A percentile compares a stretch with the other conserved stretches of the same genome.
Conservation (phyloP, 164 flowering plant species). For the Piper longum region DNA sequence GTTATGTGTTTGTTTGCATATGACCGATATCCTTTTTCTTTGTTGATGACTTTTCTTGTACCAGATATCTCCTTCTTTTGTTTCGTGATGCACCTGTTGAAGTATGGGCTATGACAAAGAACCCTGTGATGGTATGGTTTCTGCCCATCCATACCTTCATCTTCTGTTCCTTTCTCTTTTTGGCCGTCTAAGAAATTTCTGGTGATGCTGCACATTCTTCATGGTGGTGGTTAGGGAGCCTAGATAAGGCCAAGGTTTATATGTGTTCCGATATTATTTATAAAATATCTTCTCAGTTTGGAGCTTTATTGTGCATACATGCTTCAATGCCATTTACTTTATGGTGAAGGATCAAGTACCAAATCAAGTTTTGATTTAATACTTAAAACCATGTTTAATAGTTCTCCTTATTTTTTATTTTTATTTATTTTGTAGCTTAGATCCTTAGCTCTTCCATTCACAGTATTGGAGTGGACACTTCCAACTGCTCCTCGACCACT, state of each 20-base stretch:
- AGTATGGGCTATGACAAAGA: slow-evolving; percentile 99
- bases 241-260: too few relatives aligned
- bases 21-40: background rate
- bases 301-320: too few relatives aligned
- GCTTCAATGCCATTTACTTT: too few relatives aligned
- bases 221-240: background rate
- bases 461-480: slow-evolving; percentile 98
- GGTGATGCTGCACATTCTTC: background rate
- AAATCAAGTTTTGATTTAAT: background rate
- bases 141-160: background rate
- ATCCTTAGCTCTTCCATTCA: slow-evolving; percentile 98
- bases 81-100: slow-evolving; percentile 99
- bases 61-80: slow-evolving; percentile 82
- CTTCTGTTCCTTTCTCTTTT: background rate
- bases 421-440: slow-evolving; percentile 71
- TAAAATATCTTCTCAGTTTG: too few relatives aligned
- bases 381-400: background rate
- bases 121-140: slow-evolving; percentile 75
- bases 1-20: background rate
- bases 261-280: too few relatives aligned
- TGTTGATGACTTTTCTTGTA: slow-evolving; percentile 1
- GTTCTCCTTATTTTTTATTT: background rate
- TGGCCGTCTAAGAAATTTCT: background rate
- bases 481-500: slow-evolving; percentile 75
- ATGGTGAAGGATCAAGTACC: too few relatives aligned